phyloP scores from a whole-genome alignment of 164 flowering plant species.

The Warburgia ugandensis region DNA sequence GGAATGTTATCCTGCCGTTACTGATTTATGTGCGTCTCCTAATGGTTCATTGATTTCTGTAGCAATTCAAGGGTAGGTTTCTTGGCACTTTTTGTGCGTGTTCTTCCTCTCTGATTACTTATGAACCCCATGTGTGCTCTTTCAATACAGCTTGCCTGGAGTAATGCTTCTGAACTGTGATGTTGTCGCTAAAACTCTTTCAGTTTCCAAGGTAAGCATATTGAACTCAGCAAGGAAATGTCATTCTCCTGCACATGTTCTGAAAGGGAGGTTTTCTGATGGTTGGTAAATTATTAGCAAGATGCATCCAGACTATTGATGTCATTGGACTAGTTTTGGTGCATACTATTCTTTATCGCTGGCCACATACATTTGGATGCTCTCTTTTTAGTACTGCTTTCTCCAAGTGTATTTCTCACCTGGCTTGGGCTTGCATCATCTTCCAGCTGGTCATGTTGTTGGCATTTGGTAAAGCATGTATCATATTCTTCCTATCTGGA shows the following conservation, averaged over 20 bases:
- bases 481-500: too few relatives aligned
- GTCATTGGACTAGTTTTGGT: background rate
- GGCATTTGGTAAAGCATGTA: too few relatives aligned
- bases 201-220: slow-evolving; percentile 51
- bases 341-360: background rate
- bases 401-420: too few relatives aligned
- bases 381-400: too few relatives aligned
- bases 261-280: background rate
- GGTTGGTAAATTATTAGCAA: background rate
- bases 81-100: slow-evolving; percentile 6
- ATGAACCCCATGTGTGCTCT: slow-evolving; percentile 1
- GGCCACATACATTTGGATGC: too few relatives aligned
- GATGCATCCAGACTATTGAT: background rate
- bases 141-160: slow-evolving; percentile 59
- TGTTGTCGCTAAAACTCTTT: slow-evolving; percentile 39
- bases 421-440: too few relatives aligned
- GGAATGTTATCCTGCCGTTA: slow-evolving; percentile 36
- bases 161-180: slow-evolving; percentile 54
- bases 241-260: background rate
- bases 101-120: background rate
- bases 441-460: too few relatives aligned
- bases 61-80: slow-evolving; percentile 63
- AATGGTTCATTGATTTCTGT: slow-evolving; percentile 64
- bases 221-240: background rate
- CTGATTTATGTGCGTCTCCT: slow-evolving; percentile 55